These are phyloP conservation scores for Camellia japonica DNA, from an alignment of 148 eudicot genomes.

Conservation along the genomic window DNA sequence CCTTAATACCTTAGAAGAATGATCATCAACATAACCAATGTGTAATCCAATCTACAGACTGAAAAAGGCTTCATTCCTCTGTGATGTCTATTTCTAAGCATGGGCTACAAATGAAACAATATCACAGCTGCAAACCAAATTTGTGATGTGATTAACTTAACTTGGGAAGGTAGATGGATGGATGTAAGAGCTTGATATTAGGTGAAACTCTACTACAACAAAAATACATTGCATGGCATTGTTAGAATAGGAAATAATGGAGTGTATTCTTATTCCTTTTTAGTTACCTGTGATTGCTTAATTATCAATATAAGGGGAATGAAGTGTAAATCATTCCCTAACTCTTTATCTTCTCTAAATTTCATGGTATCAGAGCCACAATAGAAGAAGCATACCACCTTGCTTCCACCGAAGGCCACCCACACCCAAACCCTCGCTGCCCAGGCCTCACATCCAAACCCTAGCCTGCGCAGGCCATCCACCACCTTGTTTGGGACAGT, in stretches of 20 bases:
- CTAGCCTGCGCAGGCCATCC: too few species aligned
- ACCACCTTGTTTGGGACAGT: too few species aligned
- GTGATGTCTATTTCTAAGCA: neutral
- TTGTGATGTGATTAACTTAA: neutral
- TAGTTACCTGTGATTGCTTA: too few species aligned
- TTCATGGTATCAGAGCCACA: too few species aligned
- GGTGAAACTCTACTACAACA: neutral
- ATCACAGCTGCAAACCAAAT: slow-evolving; percentile 8
- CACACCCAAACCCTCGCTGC: too few species aligned
- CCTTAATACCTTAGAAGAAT: neutral
- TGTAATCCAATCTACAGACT: neutral
- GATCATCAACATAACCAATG: neutral
- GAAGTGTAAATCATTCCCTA: neutral
- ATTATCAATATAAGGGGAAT: too few species aligned
- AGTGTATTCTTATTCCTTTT: too few species aligned
- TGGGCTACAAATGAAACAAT: neutral
- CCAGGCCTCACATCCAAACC: neutral
- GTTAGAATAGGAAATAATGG: too few species aligned
- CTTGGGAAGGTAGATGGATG: neutral
- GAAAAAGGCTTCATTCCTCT: neutral
- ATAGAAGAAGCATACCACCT: too few species aligned
- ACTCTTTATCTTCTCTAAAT: too few species aligned
- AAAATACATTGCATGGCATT: neutral
- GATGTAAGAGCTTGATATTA: neutral
- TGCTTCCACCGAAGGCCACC: too few species aligned